Evolutionary conservation across 1,284 basidiomycete genomes (phyloP).

Genomic region (Peniophora sp.): DNA sequence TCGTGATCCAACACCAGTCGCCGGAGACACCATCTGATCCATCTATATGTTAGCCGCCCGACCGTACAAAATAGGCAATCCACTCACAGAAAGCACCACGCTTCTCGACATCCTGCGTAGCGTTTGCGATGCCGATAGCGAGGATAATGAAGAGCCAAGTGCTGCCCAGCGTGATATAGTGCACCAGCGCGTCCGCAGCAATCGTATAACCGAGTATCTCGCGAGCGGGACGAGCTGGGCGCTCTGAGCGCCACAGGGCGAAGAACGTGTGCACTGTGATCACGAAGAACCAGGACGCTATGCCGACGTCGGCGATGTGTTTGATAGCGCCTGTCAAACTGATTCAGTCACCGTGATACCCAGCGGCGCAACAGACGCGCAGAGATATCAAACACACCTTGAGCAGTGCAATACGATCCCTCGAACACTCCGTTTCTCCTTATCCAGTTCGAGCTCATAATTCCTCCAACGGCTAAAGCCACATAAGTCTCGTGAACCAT

Average conservation of each 20-base stretch:
- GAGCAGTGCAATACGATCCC: neutral
- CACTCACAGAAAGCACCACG: neutral
- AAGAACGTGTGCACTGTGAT: neutral
- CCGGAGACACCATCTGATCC: neutral
- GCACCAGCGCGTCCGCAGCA: neutral
- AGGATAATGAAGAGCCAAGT: neutral
- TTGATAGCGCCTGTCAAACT: neutral
- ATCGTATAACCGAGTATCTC: neutral
- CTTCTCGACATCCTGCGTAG: neutral
- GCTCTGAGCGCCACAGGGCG: neutral
- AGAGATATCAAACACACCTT: neutral
- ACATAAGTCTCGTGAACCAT: neutral
- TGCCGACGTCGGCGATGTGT: neutral
- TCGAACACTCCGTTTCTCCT: neutral
- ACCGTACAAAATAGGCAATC: neutral
- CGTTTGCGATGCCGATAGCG: neutral
- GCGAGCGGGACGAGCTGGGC: neutral
- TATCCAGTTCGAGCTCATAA: neutral
- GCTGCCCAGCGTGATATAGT: neutral
- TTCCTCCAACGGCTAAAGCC: neutral
- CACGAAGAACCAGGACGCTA: neutral
- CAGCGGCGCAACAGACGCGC: neutral
- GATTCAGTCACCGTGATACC: neutral
- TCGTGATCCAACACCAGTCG: neutral
- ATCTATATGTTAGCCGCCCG: neutral